Evolutionary conservation across 2,329 filamentous ascomycete genomes (phyloP).

Genomic region (Botrytis cinerea): DNA sequence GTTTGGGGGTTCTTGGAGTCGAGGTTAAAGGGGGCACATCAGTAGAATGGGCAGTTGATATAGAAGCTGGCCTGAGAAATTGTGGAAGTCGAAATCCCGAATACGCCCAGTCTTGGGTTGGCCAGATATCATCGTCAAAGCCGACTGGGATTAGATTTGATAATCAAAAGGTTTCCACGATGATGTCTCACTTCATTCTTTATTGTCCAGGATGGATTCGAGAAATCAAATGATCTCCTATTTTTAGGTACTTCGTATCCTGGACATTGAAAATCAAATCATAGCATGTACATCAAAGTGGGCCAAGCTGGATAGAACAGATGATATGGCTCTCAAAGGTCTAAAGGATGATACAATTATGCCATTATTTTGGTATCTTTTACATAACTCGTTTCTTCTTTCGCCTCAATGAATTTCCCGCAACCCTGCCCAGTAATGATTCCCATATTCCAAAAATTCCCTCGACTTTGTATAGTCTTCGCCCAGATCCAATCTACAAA

Average conservation of each 20-base stretch:
- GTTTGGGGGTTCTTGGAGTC: not conserved
- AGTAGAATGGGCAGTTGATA: not conserved
- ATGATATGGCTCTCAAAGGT: not conserved
- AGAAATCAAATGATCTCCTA: not conserved
- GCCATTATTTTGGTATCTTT: constrained; percentile 25
- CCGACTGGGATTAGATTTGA: not conserved
- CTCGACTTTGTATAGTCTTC: not conserved
- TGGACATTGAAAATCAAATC: not conserved
- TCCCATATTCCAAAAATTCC: constrained; percentile 16
- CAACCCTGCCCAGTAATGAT: constrained; percentile 12
- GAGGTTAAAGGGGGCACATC: not conserved
- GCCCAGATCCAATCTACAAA: constrained; percentile 27
- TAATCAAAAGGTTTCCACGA: not conserved
- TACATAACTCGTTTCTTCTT: constrained; percentile 21
- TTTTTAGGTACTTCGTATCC: not conserved
- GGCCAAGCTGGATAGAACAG: not conserved
- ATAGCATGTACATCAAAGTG: not conserved
- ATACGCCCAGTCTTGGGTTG: not conserved
- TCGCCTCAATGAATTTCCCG: constrained; percentile 1
- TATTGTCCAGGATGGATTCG: not conserved
- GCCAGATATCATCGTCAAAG: not conserved
- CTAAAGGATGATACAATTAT: constrained; percentile 22
- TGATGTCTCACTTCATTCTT: not conserved
- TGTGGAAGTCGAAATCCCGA: not conserved
- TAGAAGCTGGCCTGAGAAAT: not conserved